Evolutionary conservation across 305 asterid genomes (phyloP), one percentile per base, ranked within the genome.

Genomic region (Fraxinus platypoda): DNA sequence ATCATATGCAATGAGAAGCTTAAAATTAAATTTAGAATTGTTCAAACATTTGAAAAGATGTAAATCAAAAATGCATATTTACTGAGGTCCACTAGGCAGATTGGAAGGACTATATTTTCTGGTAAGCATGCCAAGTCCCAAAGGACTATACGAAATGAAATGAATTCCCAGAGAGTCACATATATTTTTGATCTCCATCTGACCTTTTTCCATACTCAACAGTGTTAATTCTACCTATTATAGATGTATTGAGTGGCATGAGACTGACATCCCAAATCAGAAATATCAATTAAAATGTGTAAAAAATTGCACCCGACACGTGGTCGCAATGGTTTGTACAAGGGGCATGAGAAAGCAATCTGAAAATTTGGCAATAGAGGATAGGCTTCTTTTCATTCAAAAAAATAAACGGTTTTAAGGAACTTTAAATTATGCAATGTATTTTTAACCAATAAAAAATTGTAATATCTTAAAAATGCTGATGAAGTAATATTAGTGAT

Each of bases 1-100:
- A 75, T 30, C 28, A 79, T 23, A 70, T 71, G 0, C 68, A 70
- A 85, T 80, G 66, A 79, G 86, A 68, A 2, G 11, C 33, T 76
- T 19, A 79, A 82, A 59, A 82, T 5, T 34, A 54, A 37, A 74
- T 75, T n/a, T 25, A 13, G 46, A 38, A 66, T 2, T 15, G 31
- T 74, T 31, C 25, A 57, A 54, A 33, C 31, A 64, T 38, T 77
- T 26, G 21, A 76, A 41, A 81, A 84, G 78, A 57, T 41, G 19
- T 59, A 41, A 0, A 4, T 82, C 37, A 34, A 34, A 34, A 34
- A 34, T 34, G 37, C 37, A 34, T 34, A 34, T 34, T 34, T 34
- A 92, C 99, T 97, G 89, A 8, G 99, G 99, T 78, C 99, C 99
- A 74, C 77, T 84, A n/a, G 99, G 98, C 85, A 93, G 97, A 89